phyloP scores from a whole-genome alignment of 768 basidiomycete species.

The Cystoderma amianthinum region DNA sequence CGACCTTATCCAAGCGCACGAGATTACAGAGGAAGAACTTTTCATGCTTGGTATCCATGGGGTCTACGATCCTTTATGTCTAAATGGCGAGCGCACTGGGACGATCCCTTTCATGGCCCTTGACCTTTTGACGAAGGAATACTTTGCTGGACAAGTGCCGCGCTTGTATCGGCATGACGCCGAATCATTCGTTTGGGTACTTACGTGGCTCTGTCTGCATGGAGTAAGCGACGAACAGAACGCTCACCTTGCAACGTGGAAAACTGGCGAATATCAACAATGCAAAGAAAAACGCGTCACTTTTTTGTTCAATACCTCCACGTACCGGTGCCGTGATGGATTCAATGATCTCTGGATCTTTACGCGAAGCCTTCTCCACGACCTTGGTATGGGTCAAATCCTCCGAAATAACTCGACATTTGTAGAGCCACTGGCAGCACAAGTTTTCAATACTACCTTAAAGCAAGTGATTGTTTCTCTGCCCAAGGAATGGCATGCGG shows the following conservation, averaged over 20 bases:
- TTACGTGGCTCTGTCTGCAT: not conserved
- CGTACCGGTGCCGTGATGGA: too few species aligned
- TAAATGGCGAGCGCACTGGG: not conserved
- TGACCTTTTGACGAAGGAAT: not conserved
- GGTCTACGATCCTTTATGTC: too few species aligned
- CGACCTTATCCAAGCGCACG: slow-evolving; percentile 12
- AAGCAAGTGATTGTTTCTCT: too few species aligned
- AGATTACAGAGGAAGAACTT: not conserved
- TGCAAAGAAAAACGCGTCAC: not conserved
- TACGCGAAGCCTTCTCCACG: too few species aligned
- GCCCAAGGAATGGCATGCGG: too few species aligned
- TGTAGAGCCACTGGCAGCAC: too few species aligned
- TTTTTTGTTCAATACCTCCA: too few species aligned
- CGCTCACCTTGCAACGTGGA: not conserved
- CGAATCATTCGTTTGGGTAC: not conserved
- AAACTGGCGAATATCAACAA: not conserved
- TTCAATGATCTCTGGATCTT: too few species aligned
- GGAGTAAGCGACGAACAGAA: not conserved
- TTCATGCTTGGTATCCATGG: too few species aligned
- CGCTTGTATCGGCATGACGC: not conserved
- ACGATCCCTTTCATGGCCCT: not conserved
- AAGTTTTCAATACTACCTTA: too few species aligned
- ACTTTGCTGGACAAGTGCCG: not conserved
- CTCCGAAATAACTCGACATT: too few species aligned
- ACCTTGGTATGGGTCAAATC: too few species aligned